These are phyloP conservation scores for Phytopythium sindhum DNA, from an alignment of 352 stramenopile species.

Conservation along the genomic window DNA sequence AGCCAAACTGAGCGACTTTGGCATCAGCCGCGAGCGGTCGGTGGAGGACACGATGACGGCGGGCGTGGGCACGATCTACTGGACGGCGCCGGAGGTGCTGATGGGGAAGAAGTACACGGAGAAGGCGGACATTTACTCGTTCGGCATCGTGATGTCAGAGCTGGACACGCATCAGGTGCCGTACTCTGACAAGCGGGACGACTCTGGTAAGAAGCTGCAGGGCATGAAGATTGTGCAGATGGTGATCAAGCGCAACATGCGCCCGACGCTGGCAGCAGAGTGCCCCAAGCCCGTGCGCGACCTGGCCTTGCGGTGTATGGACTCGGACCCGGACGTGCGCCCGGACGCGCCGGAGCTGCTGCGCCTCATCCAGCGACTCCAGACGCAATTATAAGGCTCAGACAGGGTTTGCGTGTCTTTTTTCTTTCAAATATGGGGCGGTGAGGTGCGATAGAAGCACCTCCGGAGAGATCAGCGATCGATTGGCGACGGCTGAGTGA, in stretches of 20 bases:
- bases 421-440: not conserved
- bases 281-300: constrained; percentile 59
- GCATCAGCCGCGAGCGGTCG: constrained; percentile 72
- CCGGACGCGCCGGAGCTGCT: constrained; percentile 71
- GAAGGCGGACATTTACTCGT: constrained; percentile 88
- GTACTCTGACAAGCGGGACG: constrained; percentile 79
- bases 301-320: constrained; percentile 59
- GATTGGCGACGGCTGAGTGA: not conserved
- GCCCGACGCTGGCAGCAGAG: constrained; percentile 52
- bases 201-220: constrained; percentile 67
- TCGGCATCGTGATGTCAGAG: constrained; percentile 83
- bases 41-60: constrained; percentile 82
- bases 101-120: constrained; percentile 83
- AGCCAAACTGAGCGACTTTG: constrained; percentile 76
- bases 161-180: constrained; percentile 74
- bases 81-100: constrained; percentile 77
- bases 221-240: constrained; percentile 85
- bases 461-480: not conserved
- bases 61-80: constrained; percentile 82
- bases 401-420: not conserved
- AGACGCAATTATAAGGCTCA: constrained; percentile 46
- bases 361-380: constrained; percentile 56
- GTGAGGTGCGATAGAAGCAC: constrained; percentile 7
- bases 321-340: constrained; percentile 61
- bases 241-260: constrained; percentile 66